Base-by-base conservation (phyloP, 1,284 basidiomycete species). In the Cutaneotrichosporon curvatum region DNA sequence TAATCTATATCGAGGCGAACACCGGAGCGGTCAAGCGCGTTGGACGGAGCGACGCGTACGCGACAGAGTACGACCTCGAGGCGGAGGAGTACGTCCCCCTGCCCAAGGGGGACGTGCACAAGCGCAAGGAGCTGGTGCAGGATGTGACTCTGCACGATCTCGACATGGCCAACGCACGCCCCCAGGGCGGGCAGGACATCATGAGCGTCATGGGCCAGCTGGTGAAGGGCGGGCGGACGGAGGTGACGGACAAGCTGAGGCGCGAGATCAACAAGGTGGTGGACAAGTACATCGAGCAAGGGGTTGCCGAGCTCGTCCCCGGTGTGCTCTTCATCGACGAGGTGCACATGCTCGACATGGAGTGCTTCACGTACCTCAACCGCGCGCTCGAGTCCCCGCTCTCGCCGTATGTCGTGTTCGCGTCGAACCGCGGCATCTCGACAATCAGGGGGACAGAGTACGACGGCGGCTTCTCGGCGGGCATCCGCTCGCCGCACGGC, bases 281-380 rank as follows among this genome's bases (percentile, higher is more conserved):
- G 30, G 87, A 96, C 72, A 80, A 85, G 39, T 98, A 98, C 70
- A 94, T 98, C 33, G 91, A 97, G 67, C 91, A 97, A 70, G 94
- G 94, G 25, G 90, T 97, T 2, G 94, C 95, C 18, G 94, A 98
- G 73, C 82, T 98, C 25, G 87, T 98, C 1, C 94, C 94, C 9
- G 94, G 94, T 14, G 94, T 98, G 2, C 83, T 98, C 9, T 98
- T 98, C 73, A 95, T 98, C 58, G 95, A 98, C 70, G 95, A 98
- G 80, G 91, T 97, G 18, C 94, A 98, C 75, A 97, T 97, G 94
- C 83, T 98, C 56, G 94, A 98, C 72, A 92, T 97, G 67, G 95
- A 98, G 72, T 96, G 92, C 72, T 98, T 97, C 76, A 97, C 94
- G 8, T 98, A 95, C 74, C 80, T 98, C 42, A 98, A 98, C 73